Base-by-base conservation (phyloP, 768 basidiomycete genomes). In the Asterophora lycoperdoides region DNA sequence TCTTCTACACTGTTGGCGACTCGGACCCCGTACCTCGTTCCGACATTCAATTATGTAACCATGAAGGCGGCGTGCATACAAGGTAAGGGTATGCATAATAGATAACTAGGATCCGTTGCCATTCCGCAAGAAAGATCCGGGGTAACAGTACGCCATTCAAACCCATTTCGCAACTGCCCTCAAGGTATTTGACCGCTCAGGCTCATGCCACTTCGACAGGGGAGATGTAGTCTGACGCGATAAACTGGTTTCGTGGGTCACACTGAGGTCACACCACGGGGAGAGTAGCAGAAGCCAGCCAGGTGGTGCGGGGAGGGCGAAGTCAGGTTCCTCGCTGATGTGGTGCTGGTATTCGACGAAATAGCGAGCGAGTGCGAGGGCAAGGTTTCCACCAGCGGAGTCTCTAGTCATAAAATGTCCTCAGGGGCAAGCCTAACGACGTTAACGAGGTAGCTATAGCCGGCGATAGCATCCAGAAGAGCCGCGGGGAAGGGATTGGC, bases 351-450 rank as follows among this genome's bases (percentile, higher is more conserved):
- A 64, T 51, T 81, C 77, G 14, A 78, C 66, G 19, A 89, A 74
- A 54, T 84, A 83, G 36, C 81, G 80, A 8, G 70, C 75, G 36
- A 87, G 71, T 0, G 82, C 80, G 29, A 80, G 71, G 1, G 80
- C 79, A 19, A 90, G 77, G 63, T 90, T 86, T 4, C 75, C 89
- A 2, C 89, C 89, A 0, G 89, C 86, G 1, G 85, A 90, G 60
- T 92, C 88, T 2, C 89, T 89, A 15, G 71, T 71, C 17, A 90
- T 42, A 46, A 87, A 58, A 92, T 83, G 56, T 86, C 68, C 14
- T 68, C 62, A 0, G 86, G 77, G 1, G 69, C 53, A 60, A 87
- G 82, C 0, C 80, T 78, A 20, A 84, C 67, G 8, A 59, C 66
- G 41, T 76, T 68, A 32, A 85, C 71, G 17, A 90, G 81, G 62